A percentile compares a stretch with the other conserved stretches of the same genome.
Conservation (phyloP, 2,329 filamentous ascomycete species). For the Ceratocystis variospora region DNA sequence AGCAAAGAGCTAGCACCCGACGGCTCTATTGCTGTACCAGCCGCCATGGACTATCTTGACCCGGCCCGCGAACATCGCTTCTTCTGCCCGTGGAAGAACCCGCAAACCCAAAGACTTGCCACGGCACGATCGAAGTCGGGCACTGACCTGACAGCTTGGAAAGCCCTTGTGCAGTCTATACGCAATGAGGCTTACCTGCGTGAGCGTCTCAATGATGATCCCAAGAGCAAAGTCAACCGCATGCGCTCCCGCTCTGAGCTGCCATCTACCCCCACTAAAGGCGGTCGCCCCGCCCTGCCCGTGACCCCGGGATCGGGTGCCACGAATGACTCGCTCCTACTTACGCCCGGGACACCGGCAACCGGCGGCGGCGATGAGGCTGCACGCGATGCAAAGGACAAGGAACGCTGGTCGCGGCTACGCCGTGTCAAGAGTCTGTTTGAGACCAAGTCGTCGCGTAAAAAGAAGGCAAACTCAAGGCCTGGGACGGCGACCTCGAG, state of each 20-base stretch:
- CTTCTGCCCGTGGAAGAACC: slow-evolving; percentile 70
- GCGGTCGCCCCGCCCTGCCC: neutral
- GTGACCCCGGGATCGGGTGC: neutral
- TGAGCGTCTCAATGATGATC: slow-evolving; percentile 10
- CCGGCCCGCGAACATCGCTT: slow-evolving; percentile 61
- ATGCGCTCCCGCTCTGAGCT: slow-evolving; percentile 17
- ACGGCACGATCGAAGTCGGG: slow-evolving; percentile 26
- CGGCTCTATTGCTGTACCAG: slow-evolving; percentile 40
- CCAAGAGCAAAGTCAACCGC: slow-evolving; percentile 12
- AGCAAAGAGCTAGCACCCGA: slow-evolving; percentile 50
- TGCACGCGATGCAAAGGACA: slow-evolving; percentile 45
- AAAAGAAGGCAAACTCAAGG: slow-evolving; percentile 31
- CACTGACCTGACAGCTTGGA: slow-evolving; percentile 39
- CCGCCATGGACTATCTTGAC: slow-evolving; percentile 54
- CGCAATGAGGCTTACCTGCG: slow-evolving; percentile 46
- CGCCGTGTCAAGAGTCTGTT: slow-evolving; percentile 59
- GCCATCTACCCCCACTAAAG: slow-evolving; percentile 22
- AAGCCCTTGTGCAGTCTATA: slow-evolving; percentile 39
- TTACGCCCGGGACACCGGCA: neutral
- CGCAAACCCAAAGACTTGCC: slow-evolving; percentile 41
- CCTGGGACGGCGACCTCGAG: slow-evolving; percentile 28
- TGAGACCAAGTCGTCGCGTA: slow-evolving; percentile 48
- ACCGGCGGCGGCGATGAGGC: slow-evolving; percentile 23
- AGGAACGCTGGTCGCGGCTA: slow-evolving; percentile 59
- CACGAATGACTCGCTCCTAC: neutral